These are phyloP conservation scores for Penicillium lagena DNA, from an alignment of 495 filamentous ascomycete species.

Conservation along the genomic window DNA sequence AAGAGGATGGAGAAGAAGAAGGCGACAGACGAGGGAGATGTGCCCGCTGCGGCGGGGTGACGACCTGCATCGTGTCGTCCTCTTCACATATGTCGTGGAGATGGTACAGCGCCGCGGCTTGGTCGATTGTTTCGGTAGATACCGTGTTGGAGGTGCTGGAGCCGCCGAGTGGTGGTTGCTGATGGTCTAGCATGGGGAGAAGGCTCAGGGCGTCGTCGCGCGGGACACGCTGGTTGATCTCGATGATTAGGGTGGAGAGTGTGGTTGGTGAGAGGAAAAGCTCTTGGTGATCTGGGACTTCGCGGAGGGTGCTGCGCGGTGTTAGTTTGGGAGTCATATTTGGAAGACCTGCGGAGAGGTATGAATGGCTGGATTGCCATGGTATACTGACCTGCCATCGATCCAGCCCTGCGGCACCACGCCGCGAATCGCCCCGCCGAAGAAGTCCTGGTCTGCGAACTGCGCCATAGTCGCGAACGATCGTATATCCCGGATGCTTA, in stretches of 20 bases:
- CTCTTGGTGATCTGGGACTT: conserved; percentile 93
- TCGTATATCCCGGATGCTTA: too few relatives aligned
- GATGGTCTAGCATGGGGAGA: conserved; percentile 14
- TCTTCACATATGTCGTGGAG: conserved; percentile 69
- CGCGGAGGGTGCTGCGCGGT: conserved; percentile 64
- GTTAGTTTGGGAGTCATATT: neutral
- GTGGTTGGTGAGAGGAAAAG: conserved; percentile 78
- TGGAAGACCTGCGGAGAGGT: too few relatives aligned
- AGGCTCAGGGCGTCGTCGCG: conserved; percentile 28
- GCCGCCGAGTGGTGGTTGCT: conserved; percentile 13
- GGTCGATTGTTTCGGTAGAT: conserved; percentile 43
- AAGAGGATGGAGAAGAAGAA: conserved; percentile 6
- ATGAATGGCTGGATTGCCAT: neutral
- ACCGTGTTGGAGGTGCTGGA: conserved; percentile 18
- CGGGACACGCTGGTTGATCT: conserved; percentile 71
- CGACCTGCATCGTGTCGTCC: conserved; percentile 50
- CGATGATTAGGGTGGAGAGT: conserved; percentile 75
- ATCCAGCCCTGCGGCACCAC: conserved; percentile 66
- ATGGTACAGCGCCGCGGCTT: conserved; percentile 63
- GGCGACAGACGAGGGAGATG: conserved; percentile 17
- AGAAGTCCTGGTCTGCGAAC: conserved; percentile 59
- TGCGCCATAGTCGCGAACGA: conserved; percentile 24
- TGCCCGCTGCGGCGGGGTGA: conserved; percentile 30
- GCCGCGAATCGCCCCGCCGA: conserved; percentile 72
- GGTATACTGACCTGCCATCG: conserved; percentile 66